Base-by-base conservation (phyloP, 2,329 filamentous ascomycete species). In the Aureobasidium musti region DNA sequence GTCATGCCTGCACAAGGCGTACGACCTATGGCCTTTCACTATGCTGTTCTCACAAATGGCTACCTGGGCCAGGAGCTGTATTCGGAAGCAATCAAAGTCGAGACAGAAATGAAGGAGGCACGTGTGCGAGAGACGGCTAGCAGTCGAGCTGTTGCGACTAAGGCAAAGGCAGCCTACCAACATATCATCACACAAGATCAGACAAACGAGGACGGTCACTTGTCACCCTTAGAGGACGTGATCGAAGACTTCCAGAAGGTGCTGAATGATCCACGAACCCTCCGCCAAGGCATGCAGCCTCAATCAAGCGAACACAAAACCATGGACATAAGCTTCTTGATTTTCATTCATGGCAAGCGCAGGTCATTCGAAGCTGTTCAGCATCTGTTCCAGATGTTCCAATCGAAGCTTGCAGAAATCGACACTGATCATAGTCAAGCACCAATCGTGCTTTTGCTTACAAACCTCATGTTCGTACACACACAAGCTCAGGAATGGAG, bases 381-480 rank as follows among this genome's bases (percentile, higher is more conserved):
- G 68, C 78, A 85, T 65, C 77, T 91, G 6, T 82, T 88, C 70
- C 78, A 83, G 35, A 74, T 84, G 57, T 90, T 86, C 71, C 76
- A 78, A 35, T 3, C 28, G 6, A 61, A 54, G 26, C 60, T 75
- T 76, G 53, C 71, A 80, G 23, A 77, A 82, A 33, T 37, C 17
- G 61, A 77, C 78, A 0, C 68, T 77, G 21, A 72, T 6, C 74
- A 39, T 70, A 76, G 68, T 52, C 66, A 73, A 17, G 39, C 11
- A 1, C 77, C 84, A 19, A 85, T 88, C 0, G 77, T 86, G 2
- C 75, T 79, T 19, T 77, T 93, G 65, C 77, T 91, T 26, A 82
- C 82, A 59, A 83, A 88, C 10, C 77, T 94, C 67, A 93, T 97
- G 89, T 79, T 83, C 26, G 82, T 86, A 0, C 84, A 90, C 72